Conservation (phyloP, 2,329 filamentous ascomycete species). For the Daldinia eschscholtzii region DNA sequence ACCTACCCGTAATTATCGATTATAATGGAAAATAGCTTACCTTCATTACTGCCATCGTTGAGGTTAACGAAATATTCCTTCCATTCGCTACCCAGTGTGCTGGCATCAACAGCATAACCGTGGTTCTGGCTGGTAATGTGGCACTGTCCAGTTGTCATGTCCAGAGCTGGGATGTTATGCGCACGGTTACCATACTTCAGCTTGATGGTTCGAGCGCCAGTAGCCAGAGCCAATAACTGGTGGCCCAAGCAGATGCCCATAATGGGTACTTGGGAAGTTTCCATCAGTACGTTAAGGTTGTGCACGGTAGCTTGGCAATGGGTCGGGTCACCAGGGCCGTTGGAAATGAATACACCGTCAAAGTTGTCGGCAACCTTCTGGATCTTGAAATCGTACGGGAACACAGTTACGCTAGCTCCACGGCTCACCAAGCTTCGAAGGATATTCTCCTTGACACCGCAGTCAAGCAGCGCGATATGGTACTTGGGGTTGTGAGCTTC, state of each 20-base stretch:
- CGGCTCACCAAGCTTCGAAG: slow-evolving; percentile 92
- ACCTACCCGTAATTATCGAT: slow-evolving; percentile 3
- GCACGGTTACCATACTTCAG: slow-evolving; percentile 99
- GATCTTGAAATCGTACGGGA: slow-evolving; percentile 97
- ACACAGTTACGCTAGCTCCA: slow-evolving; percentile 91
- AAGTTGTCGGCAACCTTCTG: slow-evolving; percentile 99
- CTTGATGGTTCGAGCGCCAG: slow-evolving; percentile 92
- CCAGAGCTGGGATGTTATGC: slow-evolving; percentile 96
- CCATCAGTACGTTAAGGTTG: slow-evolving; percentile 91
- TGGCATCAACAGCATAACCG: slow-evolving; percentile 92
- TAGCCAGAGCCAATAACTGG: slow-evolving; percentile 91
- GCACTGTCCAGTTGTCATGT: slow-evolving; percentile 95
- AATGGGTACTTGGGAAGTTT: slow-evolving; percentile 88
- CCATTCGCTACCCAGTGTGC: slow-evolving; percentile 86
- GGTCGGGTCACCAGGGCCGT: slow-evolving; percentile 96
- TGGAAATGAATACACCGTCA: slow-evolving; percentile 98
- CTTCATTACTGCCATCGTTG: slow-evolving; percentile 97
- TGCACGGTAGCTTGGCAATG: slow-evolving; percentile 96
- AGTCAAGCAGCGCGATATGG: slow-evolving; percentile 96
- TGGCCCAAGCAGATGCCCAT: slow-evolving; percentile 99
- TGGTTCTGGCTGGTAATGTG: slow-evolving; percentile 99
- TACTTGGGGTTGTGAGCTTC: slow-evolving; percentile 84
- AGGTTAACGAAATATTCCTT: slow-evolving; percentile 99
- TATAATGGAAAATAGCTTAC: slow-evolving; percentile 53
- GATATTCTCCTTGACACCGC: slow-evolving; percentile 99